phyloP scores from a whole-genome alignment of 148 eudicot genomes.

The Limonium bicolor region DNA sequence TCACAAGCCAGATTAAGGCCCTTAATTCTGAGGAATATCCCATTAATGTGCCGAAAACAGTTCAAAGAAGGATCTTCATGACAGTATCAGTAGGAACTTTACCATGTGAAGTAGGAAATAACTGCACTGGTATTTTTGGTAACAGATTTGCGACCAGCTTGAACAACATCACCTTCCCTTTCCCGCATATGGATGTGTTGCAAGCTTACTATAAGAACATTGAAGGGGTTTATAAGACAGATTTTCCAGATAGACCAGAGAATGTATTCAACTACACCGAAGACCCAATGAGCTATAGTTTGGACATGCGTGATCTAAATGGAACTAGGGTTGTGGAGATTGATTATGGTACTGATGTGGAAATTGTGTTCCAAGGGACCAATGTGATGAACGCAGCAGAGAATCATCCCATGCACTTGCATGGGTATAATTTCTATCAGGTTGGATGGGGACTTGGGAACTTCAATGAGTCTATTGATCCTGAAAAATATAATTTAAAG shows the following conservation, averaged over 20 bases:
- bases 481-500: constrained; percentile 40
- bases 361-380: constrained; percentile 49
- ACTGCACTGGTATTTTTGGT: constrained; percentile 31
- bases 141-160: constrained; percentile 56
- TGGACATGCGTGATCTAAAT: too few relatives aligned
- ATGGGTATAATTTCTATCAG: constrained; percentile 53
- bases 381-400: constrained; percentile 47
- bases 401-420: constrained; percentile 62
- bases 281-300: too few relatives aligned
- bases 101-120: too few relatives aligned
- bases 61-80: too few relatives aligned
- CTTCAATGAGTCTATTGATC: constrained; percentile 37
- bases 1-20: too few relatives aligned
- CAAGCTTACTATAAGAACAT: constrained; percentile 47
- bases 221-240: constrained; percentile 33
- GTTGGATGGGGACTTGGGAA: constrained; percentile 53
- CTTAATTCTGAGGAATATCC: too few relatives aligned
- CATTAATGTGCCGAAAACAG: too few relatives aligned
- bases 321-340: constrained; percentile 34
- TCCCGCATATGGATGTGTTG: constrained; percentile 32
- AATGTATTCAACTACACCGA: too few relatives aligned
- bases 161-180: constrained; percentile 45
- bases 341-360: constrained; percentile 36
- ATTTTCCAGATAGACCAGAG: too few relatives aligned
- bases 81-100: too few relatives aligned